These are phyloP conservation scores for Nepenthes mirabilis DNA, from an alignment of 148 eudicot genomes.

Conservation along the genomic window DNA sequence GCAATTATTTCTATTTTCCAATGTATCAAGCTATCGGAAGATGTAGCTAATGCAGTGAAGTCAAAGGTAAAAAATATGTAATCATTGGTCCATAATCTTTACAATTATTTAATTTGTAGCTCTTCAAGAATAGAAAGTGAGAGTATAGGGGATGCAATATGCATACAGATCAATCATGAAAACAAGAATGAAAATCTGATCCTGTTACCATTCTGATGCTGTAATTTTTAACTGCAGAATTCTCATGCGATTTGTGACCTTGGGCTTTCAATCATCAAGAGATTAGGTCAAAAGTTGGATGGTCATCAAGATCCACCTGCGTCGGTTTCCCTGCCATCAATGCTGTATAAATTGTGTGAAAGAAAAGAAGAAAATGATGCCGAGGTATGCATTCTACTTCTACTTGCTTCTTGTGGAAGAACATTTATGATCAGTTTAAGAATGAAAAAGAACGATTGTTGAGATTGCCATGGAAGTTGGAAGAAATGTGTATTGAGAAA, in stretches of 20 bases:
- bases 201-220: conserved; percentile 3
- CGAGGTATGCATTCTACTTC: conserved; percentile 14
- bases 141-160: background rate
- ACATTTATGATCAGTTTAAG: too few relatives aligned
- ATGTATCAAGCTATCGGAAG: conserved; percentile 60
- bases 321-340: conserved; percentile 46
- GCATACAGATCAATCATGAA: too few relatives aligned
- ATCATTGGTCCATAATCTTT: background rate
- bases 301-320: conserved; percentile 23
- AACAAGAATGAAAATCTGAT: background rate
- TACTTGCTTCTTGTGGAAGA: background rate
- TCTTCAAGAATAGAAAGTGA: background rate
- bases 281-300: conserved; percentile 39
- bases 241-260: conserved; percentile 79
- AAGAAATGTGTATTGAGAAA: too few relatives aligned
- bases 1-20: conserved; percentile 41
- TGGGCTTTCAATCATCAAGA: conserved; percentile 62
- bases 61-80: conserved; percentile 45
- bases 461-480: too few relatives aligned
- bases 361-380: conserved; percentile 43
- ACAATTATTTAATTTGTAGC: background rate
- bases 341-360: conserved; percentile 47
- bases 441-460: too few relatives aligned
- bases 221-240: conserved; percentile 41
- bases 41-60: conserved; percentile 50